These are phyloP conservation scores for Allium cepa DNA, from an alignment of 106 monocot genomes.

Conservation along the genomic window DNA sequence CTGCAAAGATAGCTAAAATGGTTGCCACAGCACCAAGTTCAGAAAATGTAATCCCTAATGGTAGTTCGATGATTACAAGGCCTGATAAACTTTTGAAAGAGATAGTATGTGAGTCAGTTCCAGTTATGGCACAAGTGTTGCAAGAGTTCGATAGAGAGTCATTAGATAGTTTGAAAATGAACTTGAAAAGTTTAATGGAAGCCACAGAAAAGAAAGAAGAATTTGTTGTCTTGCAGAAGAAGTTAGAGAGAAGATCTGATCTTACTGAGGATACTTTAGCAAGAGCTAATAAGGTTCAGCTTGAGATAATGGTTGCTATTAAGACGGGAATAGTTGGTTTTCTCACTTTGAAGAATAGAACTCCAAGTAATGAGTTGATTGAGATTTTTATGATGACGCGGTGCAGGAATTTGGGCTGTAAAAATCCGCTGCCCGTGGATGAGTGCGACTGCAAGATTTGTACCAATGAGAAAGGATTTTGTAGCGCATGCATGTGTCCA, in stretches of 20 bases:
- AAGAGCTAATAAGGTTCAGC: conserved; percentile 52
- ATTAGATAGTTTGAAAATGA: conserved; percentile 34
- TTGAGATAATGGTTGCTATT: conserved; percentile 76
- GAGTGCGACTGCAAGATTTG: conserved; percentile 96
- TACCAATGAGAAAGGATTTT: conserved; percentile 70
- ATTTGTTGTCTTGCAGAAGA: conserved; percentile 50
- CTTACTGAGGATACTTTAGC: conserved; percentile 52
- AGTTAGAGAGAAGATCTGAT: conserved; percentile 64
- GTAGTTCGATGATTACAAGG: conserved; percentile 18
- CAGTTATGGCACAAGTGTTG: conserved; percentile 27
- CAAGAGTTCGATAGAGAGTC: conserved; percentile 37
- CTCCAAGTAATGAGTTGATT: conserved; percentile 46
- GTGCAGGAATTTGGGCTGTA: conserved; percentile 72
- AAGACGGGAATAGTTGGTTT: conserved; percentile 52
- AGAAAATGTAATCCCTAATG: conserved; percentile 20
- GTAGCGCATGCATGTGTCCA: conserved; percentile 88
- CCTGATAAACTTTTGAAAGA: conserved; percentile 41
- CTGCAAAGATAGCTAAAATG: conserved; percentile 26
- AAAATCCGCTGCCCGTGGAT: conserved; percentile 60
- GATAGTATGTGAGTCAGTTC: conserved; percentile 46
- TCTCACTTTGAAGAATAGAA: conserved; percentile 31
- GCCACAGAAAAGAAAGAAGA: conserved; percentile 35
- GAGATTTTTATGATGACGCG: conserved; percentile 65
- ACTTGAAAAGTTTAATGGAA: conserved; percentile 27
- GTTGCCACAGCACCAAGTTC: conserved; percentile 14